phyloP scores from a whole-genome alignment of 495 filamentous ascomycete species.

The Beverwykella pulmonaria region DNA sequence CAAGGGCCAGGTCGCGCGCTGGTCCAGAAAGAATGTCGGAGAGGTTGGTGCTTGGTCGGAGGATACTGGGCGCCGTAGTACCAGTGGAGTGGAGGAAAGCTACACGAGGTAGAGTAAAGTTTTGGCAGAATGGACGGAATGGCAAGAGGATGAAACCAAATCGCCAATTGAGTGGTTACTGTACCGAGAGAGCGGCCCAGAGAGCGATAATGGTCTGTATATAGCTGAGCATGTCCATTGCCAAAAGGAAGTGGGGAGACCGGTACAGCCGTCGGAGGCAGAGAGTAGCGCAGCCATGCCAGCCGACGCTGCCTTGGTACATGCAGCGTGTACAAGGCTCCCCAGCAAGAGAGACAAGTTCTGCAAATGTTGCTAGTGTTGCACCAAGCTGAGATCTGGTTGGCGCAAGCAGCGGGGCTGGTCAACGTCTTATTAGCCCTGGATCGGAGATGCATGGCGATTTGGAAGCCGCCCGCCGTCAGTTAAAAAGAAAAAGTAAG shows the following conservation, averaged over 20 bases:
- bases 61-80: not conserved
- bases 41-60: not conserved
- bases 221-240: not conserved
- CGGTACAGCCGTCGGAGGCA: not conserved
- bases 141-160: not conserved
- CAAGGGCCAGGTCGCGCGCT: not conserved
- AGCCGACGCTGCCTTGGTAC: not conserved
- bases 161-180: not conserved
- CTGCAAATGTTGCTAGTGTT: not conserved
- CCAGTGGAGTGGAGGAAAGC: not conserved
- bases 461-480: too few species aligned
- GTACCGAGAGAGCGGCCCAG: not conserved
- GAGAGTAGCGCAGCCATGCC: too few species aligned
- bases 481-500: too few species aligned
- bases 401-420: not conserved
- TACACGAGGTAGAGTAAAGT: not conserved
- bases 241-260: not conserved
- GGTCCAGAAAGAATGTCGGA: not conserved
- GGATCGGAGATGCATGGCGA: too few species aligned
- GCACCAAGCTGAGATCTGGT: not conserved
- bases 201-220: not conserved
- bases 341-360: not conserved
- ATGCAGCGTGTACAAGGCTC: not conserved
- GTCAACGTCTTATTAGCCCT: too few species aligned
- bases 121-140: slow-evolving; percentile 3